phyloP scores from a whole-genome alignment of 2,329 filamentous ascomycete species.

The Volutella citrinella region DNA sequence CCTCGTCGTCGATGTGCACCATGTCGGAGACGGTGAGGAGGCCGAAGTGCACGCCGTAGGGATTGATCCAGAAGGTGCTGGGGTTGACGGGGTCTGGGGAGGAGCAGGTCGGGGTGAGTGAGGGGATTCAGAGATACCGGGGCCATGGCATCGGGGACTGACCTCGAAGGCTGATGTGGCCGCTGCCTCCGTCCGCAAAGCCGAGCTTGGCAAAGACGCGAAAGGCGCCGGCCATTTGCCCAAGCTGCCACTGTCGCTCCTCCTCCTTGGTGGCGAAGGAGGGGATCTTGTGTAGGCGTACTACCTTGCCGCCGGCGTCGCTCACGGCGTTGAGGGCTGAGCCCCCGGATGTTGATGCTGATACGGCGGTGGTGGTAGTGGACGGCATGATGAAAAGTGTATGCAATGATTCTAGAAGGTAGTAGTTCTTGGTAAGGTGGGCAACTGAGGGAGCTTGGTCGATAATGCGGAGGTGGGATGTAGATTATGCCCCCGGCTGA shows the following conservation, averaged over 20 bases:
- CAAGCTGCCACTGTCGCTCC: slow-evolving; percentile 28
- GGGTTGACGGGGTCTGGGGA: slow-evolving; percentile 29
- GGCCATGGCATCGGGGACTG: neutral
- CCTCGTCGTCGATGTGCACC: slow-evolving; percentile 59
- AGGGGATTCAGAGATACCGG: neutral
- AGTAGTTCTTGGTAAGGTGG: no score
- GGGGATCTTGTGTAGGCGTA: slow-evolving; percentile 18
- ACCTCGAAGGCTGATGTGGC: slow-evolving; percentile 41
- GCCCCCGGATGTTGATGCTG: no score
- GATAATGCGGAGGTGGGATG: no score
- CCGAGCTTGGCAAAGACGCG: slow-evolving; percentile 45
- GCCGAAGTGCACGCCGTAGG: slow-evolving; percentile 63
- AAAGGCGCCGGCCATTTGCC: slow-evolving; percentile 44
- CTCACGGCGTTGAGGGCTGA: no score
- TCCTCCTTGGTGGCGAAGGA: slow-evolving; percentile 18
- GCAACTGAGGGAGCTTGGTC: no score
- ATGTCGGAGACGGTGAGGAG: slow-evolving; percentile 63
- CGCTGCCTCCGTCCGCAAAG: slow-evolving; percentile 43
- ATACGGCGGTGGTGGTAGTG: no score
- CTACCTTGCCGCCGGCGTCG: slow-evolving; percentile 16
- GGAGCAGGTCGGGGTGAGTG: no score
- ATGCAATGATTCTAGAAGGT: no score
- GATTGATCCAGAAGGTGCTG: slow-evolving; percentile 46
- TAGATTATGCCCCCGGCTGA: no score
- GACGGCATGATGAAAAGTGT: no score